Evolutionary conservation across 805 yeast species (phyloP), one percentile per base, ranked within the genome.

Genomic region (Candida saitoana): DNA sequence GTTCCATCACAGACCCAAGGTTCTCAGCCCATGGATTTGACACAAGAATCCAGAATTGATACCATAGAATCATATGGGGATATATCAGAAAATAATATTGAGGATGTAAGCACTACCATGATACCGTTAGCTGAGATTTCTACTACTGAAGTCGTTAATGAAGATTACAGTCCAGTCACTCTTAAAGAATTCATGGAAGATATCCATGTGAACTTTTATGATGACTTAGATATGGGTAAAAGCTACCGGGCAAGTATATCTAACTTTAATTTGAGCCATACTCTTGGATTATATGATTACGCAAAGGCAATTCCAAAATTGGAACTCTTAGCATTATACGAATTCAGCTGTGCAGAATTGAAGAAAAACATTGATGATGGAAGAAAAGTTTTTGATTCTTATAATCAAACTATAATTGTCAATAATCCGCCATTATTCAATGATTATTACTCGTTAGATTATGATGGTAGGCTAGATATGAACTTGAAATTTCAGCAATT

Each of bases 341-440:
- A 76, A 24, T 76, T 78, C 46, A 74, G 81, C 42, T 71, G 78
- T 47, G 67, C 70, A 31, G 84, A 80, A 47, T 56, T 81, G 41
- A 57, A 63, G n/a, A 70, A 69, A 27, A 75, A 75, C 43, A 73
- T 80, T 27, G 52, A 56, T 8, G 77, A 76, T 35, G 82, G 82
- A 1, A 66, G 70, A 41, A 59, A 52, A 9, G 58, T 71, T 8
- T 77, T 76, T 47, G 65, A 69, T 1, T 71, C 73, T 40, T 62
- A 77, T 33, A 76, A 76, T 40, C 60, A 62, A n/a, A 75, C 73
- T 17, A 69, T 72, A 3, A 49, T 51, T 17, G 67, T 59, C 11
- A 73, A 74, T 33, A 77, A 74, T 39, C 80, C 84, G 0, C 59
- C 62, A 5, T 50, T 80, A 12, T 71, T 81, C 46, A 60, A 62